phyloP scores from a whole-genome alignment of 2,329 filamentous ascomycete genomes.

The Rosellinia necatrix region DNA sequence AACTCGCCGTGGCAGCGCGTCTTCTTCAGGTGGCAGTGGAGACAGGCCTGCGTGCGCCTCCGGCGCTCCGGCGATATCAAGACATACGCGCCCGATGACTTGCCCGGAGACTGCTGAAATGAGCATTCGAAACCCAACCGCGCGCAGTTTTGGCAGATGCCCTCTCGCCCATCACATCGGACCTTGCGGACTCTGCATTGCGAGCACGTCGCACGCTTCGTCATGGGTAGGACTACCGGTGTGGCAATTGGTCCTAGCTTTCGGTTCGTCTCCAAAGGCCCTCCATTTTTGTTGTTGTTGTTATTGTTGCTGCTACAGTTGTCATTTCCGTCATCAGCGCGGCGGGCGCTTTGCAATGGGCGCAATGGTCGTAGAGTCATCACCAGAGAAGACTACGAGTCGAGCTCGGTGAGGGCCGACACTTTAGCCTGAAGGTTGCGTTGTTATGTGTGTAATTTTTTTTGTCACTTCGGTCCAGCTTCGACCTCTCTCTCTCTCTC shows the following conservation, averaged over 20 bases:
- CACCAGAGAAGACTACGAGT: slow-evolving; percentile 7
- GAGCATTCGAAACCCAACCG: slow-evolving; percentile 43
- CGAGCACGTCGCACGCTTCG: slow-evolving; percentile 36
- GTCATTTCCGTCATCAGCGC: slow-evolving; percentile 5
- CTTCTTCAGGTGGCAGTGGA: slow-evolving; percentile 39
- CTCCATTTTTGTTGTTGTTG: background rate
- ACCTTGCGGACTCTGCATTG: slow-evolving; percentile 40
- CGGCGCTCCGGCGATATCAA: slow-evolving; percentile 36
- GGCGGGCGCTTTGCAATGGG: slow-evolving; percentile 30
- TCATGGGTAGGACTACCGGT: slow-evolving; percentile 14
- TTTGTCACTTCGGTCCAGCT: background rate
- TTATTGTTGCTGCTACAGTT: no score
- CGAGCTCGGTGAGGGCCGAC: background rate
- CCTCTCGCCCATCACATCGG: slow-evolving; percentile 41
- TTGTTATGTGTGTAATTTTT: background rate
- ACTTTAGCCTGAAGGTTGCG: background rate
- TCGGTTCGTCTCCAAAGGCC: background rate
- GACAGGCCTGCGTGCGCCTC: slow-evolving; percentile 40
- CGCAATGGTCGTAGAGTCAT: slow-evolving; percentile 37
- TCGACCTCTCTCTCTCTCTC: slow-evolving; percentile 7
- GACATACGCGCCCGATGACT: slow-evolving; percentile 31
- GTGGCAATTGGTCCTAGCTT: slow-evolving; percentile 6
- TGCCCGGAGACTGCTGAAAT: slow-evolving; percentile 36
- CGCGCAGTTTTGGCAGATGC: slow-evolving; percentile 42
- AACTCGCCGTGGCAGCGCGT: slow-evolving; percentile 40